Percentiles rank a stretch among this genome's conserved stretches.
Evolutionary conservation across 768 basidiomycete species (phyloP).

Genomic region (Tulasnella sp.): DNA sequence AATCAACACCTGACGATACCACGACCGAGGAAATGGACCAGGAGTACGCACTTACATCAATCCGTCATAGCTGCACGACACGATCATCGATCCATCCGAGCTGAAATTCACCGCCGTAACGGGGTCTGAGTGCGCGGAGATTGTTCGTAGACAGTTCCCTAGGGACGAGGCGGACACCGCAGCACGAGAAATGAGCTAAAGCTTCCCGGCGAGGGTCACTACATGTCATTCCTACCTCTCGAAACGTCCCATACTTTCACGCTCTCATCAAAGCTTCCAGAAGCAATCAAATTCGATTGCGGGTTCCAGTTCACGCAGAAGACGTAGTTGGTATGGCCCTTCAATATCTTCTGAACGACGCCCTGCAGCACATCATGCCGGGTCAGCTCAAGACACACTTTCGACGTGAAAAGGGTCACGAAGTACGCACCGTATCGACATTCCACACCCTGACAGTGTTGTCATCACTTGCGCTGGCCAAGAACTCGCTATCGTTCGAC

Average conservation of each 20-base stretch:
- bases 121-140: conserved; percentile 96
- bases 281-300: conserved; percentile 78
- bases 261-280: conserved; percentile 92
- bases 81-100: conserved; percentile 87
- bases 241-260: conserved; percentile 96
- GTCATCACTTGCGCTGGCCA: conserved; percentile 93
- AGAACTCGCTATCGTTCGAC: conserved; percentile 66
- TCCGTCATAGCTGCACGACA: conserved; percentile 94
- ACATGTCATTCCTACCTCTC: conserved; percentile 41
- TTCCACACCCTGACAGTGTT: conserved; percentile 81
- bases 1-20: neutral
- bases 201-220: neutral
- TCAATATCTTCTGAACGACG: conserved; percentile 49
- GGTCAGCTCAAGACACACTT: conserved; percentile 2
- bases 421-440: conserved; percentile 41
- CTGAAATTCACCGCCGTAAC: conserved; percentile 92
- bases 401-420: neutral
- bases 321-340: conserved; percentile 87
- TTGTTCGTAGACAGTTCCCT: conserved; percentile 76
- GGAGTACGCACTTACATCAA: conserved; percentile 54
- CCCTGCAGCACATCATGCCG: conserved; percentile 32
- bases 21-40: conserved; percentile 3
- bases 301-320: conserved; percentile 92
- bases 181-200: neutral
- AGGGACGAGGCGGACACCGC: neutral